Conservation (phyloP, 176 grass and related monocot genomes). For the Musa beccarii region DNA sequence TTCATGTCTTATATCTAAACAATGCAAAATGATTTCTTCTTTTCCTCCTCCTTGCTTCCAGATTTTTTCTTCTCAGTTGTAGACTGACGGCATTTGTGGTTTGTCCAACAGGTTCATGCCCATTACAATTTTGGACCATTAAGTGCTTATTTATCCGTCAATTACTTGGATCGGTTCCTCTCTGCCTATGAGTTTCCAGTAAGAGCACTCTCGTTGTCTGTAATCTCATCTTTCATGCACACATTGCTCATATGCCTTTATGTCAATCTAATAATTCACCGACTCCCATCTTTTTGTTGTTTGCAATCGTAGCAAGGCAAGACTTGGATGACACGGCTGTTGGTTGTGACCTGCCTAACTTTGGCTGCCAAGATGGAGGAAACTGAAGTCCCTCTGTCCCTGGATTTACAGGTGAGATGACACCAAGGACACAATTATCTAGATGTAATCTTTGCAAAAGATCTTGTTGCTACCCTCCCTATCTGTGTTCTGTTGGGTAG, state of each 20-base stretch:
- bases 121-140: too few species aligned
- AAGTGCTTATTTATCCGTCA: too few species aligned
- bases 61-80: neutral
- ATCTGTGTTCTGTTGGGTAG: slow-evolving; percentile 21
- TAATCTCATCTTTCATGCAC: neutral
- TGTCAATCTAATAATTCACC: slow-evolving; percentile 7
- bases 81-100: neutral
- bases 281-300: neutral
- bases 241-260: neutral
- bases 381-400: too few species aligned
- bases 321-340: neutral
- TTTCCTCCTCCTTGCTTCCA: too few species aligned
- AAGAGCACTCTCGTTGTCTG: slow-evolving; percentile 19
- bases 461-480: neutral
- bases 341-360: too few species aligned
- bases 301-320: slow-evolving; percentile 55
- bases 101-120: too few species aligned
- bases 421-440: neutral
- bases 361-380: too few species aligned
- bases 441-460: neutral
- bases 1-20: too few species aligned
- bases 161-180: too few species aligned
- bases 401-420: slow-evolving; percentile 45
- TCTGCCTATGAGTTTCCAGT: slow-evolving; percentile 19
- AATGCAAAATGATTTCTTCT: too few species aligned